phyloP scores from a whole-genome alignment of 495 filamentous ascomycete species.

The Parathielavia hyrcaniae region DNA sequence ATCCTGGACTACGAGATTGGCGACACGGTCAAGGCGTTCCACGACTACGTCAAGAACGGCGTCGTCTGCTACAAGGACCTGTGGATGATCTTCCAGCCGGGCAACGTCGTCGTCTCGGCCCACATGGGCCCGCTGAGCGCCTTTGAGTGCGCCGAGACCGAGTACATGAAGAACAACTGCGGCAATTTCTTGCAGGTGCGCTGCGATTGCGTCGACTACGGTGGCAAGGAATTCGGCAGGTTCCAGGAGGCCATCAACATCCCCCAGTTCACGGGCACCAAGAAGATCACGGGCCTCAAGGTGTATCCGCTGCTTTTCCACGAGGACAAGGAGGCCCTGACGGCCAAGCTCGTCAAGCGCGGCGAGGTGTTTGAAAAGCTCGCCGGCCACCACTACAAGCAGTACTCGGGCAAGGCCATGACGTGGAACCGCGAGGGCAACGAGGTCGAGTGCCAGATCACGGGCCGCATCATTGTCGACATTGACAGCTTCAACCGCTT shows the following conservation, averaged over 20 bases:
- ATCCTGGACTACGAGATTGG: slow-evolving; percentile 55
- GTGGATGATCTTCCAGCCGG: slow-evolving; percentile 44
- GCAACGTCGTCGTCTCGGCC: slow-evolving; percentile 28
- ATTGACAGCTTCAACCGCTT: slow-evolving; percentile 37
- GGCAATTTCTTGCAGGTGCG: slow-evolving; percentile 41
- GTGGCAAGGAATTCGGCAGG: slow-evolving; percentile 55
- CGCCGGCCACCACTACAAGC: slow-evolving; percentile 57
- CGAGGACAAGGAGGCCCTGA: slow-evolving; percentile 37
- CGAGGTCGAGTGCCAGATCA: slow-evolving; percentile 29
- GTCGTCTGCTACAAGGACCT: slow-evolving; percentile 55
- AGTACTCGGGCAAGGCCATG: slow-evolving; percentile 42
- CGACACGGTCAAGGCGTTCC: slow-evolving; percentile 48
- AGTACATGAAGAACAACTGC: slow-evolving; percentile 30
- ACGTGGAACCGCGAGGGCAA: slow-evolving; percentile 34
- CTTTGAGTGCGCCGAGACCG: slow-evolving; percentile 30
- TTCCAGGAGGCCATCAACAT: slow-evolving; percentile 41
- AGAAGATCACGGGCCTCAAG: slow-evolving; percentile 48
- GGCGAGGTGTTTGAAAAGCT: slow-evolving; percentile 49
- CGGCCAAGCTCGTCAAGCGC: slow-evolving; percentile 37
- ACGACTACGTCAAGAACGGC: slow-evolving; percentile 51
- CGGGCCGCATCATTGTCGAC: slow-evolving; percentile 33
- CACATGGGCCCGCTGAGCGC: slow-evolving; percentile 31
- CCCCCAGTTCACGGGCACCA: slow-evolving; percentile 49
- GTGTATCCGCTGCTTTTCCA: slow-evolving; percentile 56
- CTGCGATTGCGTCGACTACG: slow-evolving; percentile 51